Evolutionary conservation across 164 flowering plant genomes (phyloP), one percentile per base, ranked within the genome.

Genomic region (Magnolia officinalis): DNA sequence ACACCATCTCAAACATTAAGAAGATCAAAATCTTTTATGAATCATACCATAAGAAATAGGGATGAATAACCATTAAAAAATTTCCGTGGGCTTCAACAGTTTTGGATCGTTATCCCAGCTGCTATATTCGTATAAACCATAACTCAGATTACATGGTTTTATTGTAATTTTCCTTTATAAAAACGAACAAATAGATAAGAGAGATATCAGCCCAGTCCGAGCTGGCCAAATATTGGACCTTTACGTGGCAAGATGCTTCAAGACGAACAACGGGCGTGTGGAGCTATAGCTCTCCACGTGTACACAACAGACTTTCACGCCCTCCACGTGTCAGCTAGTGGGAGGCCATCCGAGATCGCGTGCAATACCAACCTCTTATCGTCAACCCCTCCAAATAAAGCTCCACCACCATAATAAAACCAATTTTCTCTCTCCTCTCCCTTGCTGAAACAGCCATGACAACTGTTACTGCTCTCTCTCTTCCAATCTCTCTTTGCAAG

Each of bases 321-420:
- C 18, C 2, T 84, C 88, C 90, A 93, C 91, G 86, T 93, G 98
- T 80, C 93, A 69, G 1, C 0, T 67, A 10, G 1, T 80, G 80
- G 87, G 29, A 87, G 92, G 96, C 73, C 50, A 73, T 51, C 76
- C 67, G 77, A 84, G 98, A 91, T 93, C 87, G 90, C 97, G 84
- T 77, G 49, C 29, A 75, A 80, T 79, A 67, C 82, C 86, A 80
- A 70, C 92, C 94, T 85, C 94, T 90, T 90, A 90, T 93, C 95
- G 78, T 63, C 83, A 76, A 76, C 72, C 51, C 52, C 63, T 23
- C 9, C 16, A 50, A 18, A 80, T 71, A 72, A 71, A 78, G 75
- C 68, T 37, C 79, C 81, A 63, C 81, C 72, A 81, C 23, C 83
- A 21, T 37, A 74, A 76, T 63, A 45, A 31, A 50, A 68, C n/a